phyloP scores from a whole-genome alignment of 768 basidiomycete genomes.

The Scleroderma citrinum region DNA sequence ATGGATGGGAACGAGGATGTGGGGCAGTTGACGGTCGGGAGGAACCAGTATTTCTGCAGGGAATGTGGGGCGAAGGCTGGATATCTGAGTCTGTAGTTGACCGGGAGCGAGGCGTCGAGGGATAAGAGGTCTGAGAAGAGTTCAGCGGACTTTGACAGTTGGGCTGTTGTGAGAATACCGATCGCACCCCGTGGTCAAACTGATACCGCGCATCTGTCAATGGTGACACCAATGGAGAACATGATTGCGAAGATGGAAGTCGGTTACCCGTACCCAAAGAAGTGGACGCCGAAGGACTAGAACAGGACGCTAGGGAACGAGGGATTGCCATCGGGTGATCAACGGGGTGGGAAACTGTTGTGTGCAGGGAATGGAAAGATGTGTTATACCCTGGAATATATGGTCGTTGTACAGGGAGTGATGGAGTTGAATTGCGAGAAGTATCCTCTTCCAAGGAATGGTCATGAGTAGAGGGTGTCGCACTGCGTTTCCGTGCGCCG shows the following conservation, averaged over 20 bases:
- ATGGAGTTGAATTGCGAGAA: conserved; percentile 7
- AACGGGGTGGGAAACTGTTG: conserved; percentile 6
- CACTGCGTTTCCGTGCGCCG: conserved; percentile 8
- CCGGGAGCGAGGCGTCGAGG: conserved; percentile 9
- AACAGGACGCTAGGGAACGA: conserved; percentile 5
- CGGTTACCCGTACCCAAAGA: conserved; percentile 18
- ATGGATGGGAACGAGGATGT: conserved; percentile 3
- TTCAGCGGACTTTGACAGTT: conserved; percentile 4
- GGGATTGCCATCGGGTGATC: conserved; percentile 6
- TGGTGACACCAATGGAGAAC: conserved; percentile 20
- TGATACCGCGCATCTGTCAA: conserved; percentile 7
- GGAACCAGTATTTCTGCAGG: not conserved
- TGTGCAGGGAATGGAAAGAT: conserved; percentile 17
- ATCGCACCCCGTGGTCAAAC: conserved; percentile 14
- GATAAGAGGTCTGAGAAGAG: conserved; percentile 12
- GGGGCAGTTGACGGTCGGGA: conserved; percentile 16
- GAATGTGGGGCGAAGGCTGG: conserved; percentile 3
- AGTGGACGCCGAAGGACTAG: conserved; percentile 21
- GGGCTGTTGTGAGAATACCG: conserved; percentile 5
- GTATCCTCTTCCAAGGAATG: conserved; percentile 2
- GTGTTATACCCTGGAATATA: conserved; percentile 8
- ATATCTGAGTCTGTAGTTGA: conserved; percentile 17
- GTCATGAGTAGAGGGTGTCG: conserved; percentile 17
- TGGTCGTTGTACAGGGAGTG: conserved; percentile 3
- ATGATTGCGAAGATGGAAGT: conserved; percentile 18